phyloP scores from a whole-genome alignment of 768 basidiomycete species.

The Hygrocybe punicea region DNA sequence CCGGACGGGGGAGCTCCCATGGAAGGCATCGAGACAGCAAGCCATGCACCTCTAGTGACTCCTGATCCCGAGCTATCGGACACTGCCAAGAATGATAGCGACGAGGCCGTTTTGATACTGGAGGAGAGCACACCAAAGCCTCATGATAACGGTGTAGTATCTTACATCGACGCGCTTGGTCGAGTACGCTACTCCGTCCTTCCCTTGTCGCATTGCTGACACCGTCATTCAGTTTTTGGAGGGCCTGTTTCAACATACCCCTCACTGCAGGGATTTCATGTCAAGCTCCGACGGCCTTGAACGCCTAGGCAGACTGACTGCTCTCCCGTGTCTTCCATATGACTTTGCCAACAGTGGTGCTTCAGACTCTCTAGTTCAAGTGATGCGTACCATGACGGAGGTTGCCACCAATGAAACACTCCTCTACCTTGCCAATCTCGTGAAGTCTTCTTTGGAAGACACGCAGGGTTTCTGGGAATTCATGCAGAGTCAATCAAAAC shows the following conservation, averaged over 20 bases:
- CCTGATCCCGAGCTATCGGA: constrained; percentile 10
- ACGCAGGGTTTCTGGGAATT: constrained; percentile 70
- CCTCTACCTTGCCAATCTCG: constrained; percentile 62
- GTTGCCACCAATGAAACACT: constrained; percentile 77
- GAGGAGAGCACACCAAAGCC: constrained; percentile 43
- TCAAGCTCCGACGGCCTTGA: constrained; percentile 67
- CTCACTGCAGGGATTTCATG: constrained; percentile 89
- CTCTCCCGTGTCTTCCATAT: constrained; percentile 82
- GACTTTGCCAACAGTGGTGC: constrained; percentile 83
- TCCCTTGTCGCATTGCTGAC: not conserved
- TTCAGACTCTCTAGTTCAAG: constrained; percentile 83
- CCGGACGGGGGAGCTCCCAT: constrained; percentile 44
- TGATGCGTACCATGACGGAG: constrained; percentile 86
- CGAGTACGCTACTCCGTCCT: constrained; percentile 48
- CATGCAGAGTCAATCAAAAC: constrained; percentile 52
- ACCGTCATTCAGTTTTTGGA: constrained; percentile 68
- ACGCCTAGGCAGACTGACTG: constrained; percentile 71
- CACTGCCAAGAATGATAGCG: constrained; percentile 15
- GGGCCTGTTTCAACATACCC: constrained; percentile 88
- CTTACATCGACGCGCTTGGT: constrained; percentile 75
- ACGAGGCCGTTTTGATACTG: constrained; percentile 14
- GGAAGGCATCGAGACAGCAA: constrained; percentile 42
- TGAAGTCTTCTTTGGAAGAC: constrained; percentile 63
- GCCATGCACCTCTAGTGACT: constrained; percentile 13
- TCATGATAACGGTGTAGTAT: constrained; percentile 74